A percentile compares a stretch with the other conserved stretches of the same genome.
Conservation (phyloP, 2,329 filamentous ascomycete genomes). For the Fusarium graminum region DNA sequence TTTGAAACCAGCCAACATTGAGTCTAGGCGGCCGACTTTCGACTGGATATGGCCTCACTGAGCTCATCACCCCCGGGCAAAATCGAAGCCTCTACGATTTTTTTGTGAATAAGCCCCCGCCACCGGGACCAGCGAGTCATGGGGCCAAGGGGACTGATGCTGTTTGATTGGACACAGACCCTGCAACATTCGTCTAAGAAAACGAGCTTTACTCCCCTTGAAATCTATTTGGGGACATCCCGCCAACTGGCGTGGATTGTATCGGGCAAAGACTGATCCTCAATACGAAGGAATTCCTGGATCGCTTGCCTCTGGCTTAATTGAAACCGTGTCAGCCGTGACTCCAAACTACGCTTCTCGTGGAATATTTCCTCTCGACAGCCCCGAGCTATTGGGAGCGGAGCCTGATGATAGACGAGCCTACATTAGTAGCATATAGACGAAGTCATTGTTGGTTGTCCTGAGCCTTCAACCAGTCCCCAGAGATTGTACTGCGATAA, state of each 20-base stretch:
- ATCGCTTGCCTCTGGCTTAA: conserved; percentile 44
- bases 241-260: conserved; percentile 46
- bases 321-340: conserved; percentile 43
- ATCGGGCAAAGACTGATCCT: conserved; percentile 48
- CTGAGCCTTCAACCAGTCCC: conserved; percentile 26
- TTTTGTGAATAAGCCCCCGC: conserved; percentile 46
- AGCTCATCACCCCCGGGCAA: conserved; percentile 35
- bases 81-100: conserved; percentile 36
- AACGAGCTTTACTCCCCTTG: conserved; percentile 49
- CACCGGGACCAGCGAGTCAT: conserved; percentile 49
- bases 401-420: conserved; percentile 44
- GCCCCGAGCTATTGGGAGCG: conserved; percentile 40
- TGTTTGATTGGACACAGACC: conserved; percentile 43
- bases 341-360: conserved; percentile 39
- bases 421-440: conserved; percentile 43
- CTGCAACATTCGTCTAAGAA: conserved; percentile 49
- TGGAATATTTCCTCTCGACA: conserved; percentile 47
- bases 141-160: conserved; percentile 40
- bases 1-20: conserved; percentile 28
- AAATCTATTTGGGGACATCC: conserved; percentile 49
- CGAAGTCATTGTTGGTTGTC: conserved; percentile 15
- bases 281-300: conserved; percentile 48
- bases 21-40: conserved; percentile 36
- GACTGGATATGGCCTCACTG: conserved; percentile 48
- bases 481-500: conserved; percentile 33